Evolutionary conservation across 345 rosid genomes (phyloP).

Genomic region (Hirschfeldia incana): DNA sequence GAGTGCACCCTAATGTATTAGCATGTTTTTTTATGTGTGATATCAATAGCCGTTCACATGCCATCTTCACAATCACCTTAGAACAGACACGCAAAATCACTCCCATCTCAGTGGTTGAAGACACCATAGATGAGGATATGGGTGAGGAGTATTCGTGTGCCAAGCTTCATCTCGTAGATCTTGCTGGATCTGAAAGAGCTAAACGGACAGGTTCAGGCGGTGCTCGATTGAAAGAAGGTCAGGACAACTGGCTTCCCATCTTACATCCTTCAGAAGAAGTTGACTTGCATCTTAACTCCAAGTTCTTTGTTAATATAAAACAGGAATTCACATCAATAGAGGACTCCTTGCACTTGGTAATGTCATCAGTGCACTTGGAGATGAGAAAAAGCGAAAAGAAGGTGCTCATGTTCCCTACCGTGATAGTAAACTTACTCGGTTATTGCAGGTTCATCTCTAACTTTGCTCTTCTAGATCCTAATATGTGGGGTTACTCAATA

Average conservation of each 20-base stretch:
- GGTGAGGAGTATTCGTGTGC: constrained; percentile 76
- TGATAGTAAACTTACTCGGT: constrained; percentile 83
- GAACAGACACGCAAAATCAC: constrained; percentile 68
- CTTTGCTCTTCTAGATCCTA: constrained; percentile 21
- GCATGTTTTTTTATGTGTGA: constrained; percentile 37
- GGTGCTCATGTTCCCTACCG: constrained; percentile 82
- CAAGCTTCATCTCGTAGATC: constrained; percentile 83
- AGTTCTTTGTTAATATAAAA: constrained; percentile 22
- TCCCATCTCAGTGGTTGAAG: constrained; percentile 48
- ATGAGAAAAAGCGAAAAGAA: constrained; percentile 83
- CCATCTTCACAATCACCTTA: constrained; percentile 88
- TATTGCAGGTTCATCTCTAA: constrained; percentile 60
- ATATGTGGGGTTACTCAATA: background rate
- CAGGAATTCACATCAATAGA: constrained; percentile 79
- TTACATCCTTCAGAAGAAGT: constrained; percentile 3
- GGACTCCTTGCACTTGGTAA: constrained; percentile 94
- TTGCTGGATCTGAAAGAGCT: constrained; percentile 91
- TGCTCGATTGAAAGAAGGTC: constrained; percentile 78
- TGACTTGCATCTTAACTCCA: background rate
- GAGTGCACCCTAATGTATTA: constrained; percentile 33
- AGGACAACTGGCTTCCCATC: constrained; percentile 25
- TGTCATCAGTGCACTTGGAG: constrained; percentile 85
- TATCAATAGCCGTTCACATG: constrained; percentile 78
- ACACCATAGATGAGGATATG: constrained; percentile 52
- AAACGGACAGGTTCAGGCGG: constrained; percentile 88